Evolutionary conservation across 1,284 basidiomycete species (phyloP).

Genomic region (Sporisorium sorghi): DNA sequence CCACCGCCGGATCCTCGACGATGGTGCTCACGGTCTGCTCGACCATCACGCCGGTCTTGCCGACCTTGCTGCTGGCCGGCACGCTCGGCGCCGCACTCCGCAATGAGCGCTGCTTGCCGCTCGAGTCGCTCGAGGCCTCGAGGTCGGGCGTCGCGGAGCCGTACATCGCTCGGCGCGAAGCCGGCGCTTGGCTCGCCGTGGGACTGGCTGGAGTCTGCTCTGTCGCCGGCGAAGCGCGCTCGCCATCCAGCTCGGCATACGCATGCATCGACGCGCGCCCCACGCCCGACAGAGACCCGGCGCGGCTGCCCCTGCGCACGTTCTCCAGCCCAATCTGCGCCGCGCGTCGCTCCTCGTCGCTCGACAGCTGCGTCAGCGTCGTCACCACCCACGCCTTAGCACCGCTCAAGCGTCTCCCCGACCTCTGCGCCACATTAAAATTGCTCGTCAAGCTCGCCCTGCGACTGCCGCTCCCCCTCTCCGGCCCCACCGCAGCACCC

Average conservation of each 20-base stretch:
- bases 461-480: slow-evolving; percentile 11
- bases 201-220: slow-evolving; percentile 10
- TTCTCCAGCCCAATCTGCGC: slow-evolving; percentile 24
- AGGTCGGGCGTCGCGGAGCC: slow-evolving; percentile 17
- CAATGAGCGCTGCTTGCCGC: slow-evolving; percentile 11
- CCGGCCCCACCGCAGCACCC: slow-evolving; percentile 3
- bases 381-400: slow-evolving; percentile 22
- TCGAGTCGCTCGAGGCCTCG: slow-evolving; percentile 16
- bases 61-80: slow-evolving; percentile 17
- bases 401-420: slow-evolving; percentile 11
- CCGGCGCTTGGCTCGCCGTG: slow-evolving; percentile 17
- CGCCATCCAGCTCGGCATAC: slow-evolving; percentile 28
- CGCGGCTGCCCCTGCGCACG: slow-evolving; percentile 10
- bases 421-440: not conserved
- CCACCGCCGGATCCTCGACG: slow-evolving; percentile 26
- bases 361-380: slow-evolving; percentile 25
- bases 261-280: slow-evolving; percentile 17
- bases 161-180: slow-evolving; percentile 11
- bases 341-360: slow-evolving; percentile 4
- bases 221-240: not conserved
- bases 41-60: slow-evolving; percentile 26
- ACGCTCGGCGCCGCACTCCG: slow-evolving; percentile 7
- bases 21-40: slow-evolving; percentile 41
- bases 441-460: slow-evolving; percentile 10
- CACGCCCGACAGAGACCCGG: slow-evolving; percentile 9